Evolutionary conservation across 306 rosid species (phyloP).

Genomic region (Coriaria nepalensis): DNA sequence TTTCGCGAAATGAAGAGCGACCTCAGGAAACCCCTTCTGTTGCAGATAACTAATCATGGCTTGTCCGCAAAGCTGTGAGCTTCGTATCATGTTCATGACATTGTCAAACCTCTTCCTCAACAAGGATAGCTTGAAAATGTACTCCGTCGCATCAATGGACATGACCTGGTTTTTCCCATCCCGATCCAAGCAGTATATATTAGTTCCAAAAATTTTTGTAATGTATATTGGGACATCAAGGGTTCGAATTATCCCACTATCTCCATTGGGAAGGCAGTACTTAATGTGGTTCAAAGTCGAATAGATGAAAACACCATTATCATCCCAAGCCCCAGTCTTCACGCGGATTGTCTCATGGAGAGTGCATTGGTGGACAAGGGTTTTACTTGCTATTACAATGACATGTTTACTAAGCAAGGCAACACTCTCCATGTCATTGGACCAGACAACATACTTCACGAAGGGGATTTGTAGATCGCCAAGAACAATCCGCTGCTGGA

Average conservation of each 20-base stretch:
- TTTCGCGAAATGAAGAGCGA: slow-evolving; percentile 92
- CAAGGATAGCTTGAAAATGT: slow-evolving; percentile 69
- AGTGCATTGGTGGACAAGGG: slow-evolving; percentile 85
- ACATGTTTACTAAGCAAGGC: slow-evolving; percentile 96
- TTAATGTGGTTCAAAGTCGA: slow-evolving; percentile 82
- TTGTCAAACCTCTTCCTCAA: slow-evolving; percentile 64
- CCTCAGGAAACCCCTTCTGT: slow-evolving; percentile 91
- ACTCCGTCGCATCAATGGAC: slow-evolving; percentile 73
- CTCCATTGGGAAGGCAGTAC: slow-evolving; percentile 87
- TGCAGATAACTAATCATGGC: slow-evolving; percentile 92
- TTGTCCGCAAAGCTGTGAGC: slow-evolving; percentile 89
- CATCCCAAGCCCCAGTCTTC: slow-evolving; percentile 96
- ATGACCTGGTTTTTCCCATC: slow-evolving; percentile 74
- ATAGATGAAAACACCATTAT: slow-evolving; percentile 82
- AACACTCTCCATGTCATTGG: slow-evolving; percentile 72
- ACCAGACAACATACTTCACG: slow-evolving; percentile 78
- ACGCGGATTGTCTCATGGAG: slow-evolving; percentile 95
- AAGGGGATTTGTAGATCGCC: slow-evolving; percentile 86
- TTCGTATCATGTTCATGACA: slow-evolving; percentile 87
- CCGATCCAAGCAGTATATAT: slow-evolving; percentile 76
- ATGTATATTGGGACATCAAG: slow-evolving; percentile 85
- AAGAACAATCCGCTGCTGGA: slow-evolving; percentile 61
- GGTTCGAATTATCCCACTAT: slow-evolving; percentile 79
- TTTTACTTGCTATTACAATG: slow-evolving; percentile 68
- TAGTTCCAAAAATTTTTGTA: slow-evolving; percentile 66